Percentiles rank a stretch among this genome's conserved stretches.
These are phyloP conservation scores for Triglochin maritima DNA, from an alignment of 106 monocot species.

Conservation along the genomic window DNA sequence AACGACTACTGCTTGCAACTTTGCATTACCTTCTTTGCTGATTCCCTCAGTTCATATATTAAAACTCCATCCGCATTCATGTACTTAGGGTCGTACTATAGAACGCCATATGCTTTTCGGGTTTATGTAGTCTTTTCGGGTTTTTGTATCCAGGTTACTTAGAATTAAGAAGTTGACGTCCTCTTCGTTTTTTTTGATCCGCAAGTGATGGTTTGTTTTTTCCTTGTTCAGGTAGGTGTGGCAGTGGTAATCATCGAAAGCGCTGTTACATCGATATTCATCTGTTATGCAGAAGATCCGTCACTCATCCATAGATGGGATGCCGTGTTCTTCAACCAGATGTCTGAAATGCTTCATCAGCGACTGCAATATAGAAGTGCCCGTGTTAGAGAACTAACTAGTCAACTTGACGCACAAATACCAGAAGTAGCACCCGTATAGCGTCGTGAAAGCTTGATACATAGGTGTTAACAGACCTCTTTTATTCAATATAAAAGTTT, in stretches of 20 bases:
- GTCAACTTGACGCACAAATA: conserved; percentile 28
- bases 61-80: no score
- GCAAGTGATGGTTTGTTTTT: background rate
- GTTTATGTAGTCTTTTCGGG: no score
- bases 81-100: no score
- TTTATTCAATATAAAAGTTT: background rate
- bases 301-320: conserved; percentile 83
- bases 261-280: conserved; percentile 94
- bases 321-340: conserved; percentile 66
- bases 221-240: conserved; percentile 60
- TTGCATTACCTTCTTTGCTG: no score
- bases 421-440: conserved; percentile 21
- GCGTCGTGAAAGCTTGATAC: background rate
- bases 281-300: conserved; percentile 87
- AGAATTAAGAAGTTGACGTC: background rate
- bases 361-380: conserved; percentile 83
- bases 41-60: no score
- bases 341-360: conserved; percentile 77
- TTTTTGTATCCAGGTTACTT: no score
- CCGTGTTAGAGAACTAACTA: conserved; percentile 32
- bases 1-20: no score
- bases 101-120: no score
- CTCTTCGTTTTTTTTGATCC: no score
- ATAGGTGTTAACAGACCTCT: background rate
- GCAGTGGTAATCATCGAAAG: conserved; percentile 90